Conservation (phyloP, 2,329 filamentous ascomycete genomes). For the Colletotrichum sp. region DNA sequence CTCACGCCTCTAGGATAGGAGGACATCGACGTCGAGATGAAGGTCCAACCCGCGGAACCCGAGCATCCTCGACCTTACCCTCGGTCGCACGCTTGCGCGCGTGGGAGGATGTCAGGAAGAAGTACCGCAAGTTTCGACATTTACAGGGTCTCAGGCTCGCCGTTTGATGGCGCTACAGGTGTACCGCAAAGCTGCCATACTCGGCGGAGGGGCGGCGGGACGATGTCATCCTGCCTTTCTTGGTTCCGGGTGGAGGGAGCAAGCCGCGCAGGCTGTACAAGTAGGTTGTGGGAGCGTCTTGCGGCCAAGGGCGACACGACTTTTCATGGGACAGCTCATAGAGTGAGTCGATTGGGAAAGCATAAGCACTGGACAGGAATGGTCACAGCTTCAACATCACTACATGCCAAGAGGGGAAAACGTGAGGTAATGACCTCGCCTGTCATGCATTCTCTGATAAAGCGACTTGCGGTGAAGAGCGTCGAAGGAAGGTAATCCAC, state of each 20-base stretch:
- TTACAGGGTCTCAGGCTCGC: constrained; percentile 57
- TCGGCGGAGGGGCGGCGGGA: constrained; percentile 47
- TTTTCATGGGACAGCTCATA: constrained; percentile 43
- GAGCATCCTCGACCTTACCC: too few relatives aligned
- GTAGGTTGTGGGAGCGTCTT: constrained; percentile 47
- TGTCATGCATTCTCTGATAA: constrained; percentile 22
- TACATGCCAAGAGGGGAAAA: background rate
- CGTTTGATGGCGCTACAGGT: constrained; percentile 49
- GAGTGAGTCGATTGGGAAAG: constrained; percentile 26
- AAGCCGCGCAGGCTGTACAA: constrained; percentile 46
- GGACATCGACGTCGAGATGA: too few relatives aligned
- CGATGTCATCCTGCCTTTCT: constrained; percentile 41
- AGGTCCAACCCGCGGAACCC: too few relatives aligned
- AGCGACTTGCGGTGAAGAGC: constrained; percentile 19
- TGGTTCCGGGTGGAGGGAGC: constrained; percentile 44
- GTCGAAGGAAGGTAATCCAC: constrained; percentile 22
- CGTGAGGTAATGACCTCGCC: background rate
- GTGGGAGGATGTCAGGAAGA: constrained; percentile 36
- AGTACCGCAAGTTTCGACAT: constrained; percentile 54
- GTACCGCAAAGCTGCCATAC: constrained; percentile 47
- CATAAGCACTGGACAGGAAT: background rate
- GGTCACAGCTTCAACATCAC: rapidly evolving
- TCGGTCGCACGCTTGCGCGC: too few relatives aligned
- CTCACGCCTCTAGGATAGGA: too few relatives aligned
- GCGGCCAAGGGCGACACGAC: constrained; percentile 41